Conservation (phyloP, 2,329 filamentous ascomycete species). For the Dissoconium aciculare region DNA sequence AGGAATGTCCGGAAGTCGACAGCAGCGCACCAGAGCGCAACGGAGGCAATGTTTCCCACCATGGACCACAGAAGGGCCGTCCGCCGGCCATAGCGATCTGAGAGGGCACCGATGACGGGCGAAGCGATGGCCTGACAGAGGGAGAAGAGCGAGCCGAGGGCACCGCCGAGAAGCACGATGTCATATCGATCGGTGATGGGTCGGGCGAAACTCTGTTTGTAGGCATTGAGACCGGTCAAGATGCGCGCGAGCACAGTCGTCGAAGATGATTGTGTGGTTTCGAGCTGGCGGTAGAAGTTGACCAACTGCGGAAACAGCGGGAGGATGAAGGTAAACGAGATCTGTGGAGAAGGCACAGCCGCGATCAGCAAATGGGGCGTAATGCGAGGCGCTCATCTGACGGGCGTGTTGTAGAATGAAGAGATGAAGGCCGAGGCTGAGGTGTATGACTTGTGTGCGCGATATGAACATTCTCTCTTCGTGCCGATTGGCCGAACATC, state of each 20-base stretch:
- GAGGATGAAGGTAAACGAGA: slow-evolving; percentile 97
- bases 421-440: too few relatives aligned
- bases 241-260: slow-evolving; percentile 62
- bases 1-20: slow-evolving; percentile 93
- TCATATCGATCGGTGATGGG: slow-evolving; percentile 95
- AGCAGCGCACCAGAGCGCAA: slow-evolving; percentile 84
- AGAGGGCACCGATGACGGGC: slow-evolving; percentile 76
- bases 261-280: slow-evolving; percentile 42
- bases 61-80: slow-evolving; percentile 82
- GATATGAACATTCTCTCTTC: too few relatives aligned
- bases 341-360: too few relatives aligned
- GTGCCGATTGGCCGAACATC: too few relatives aligned
- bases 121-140: slow-evolving; percentile 85
- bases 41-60: slow-evolving; percentile 81
- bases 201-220: slow-evolving; percentile 82
- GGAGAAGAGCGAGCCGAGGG: slow-evolving; percentile 84
- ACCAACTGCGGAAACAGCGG: slow-evolving; percentile 90
- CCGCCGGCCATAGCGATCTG: slow-evolving; percentile 74
- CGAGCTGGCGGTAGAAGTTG: slow-evolving; percentile 84
- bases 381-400: background rate
- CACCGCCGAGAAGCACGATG: slow-evolving; percentile 86
- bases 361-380: background rate
- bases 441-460: too few relatives aligned
- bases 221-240: slow-evolving; percentile 71
- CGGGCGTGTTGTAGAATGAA: background rate